Percentiles rank a stretch among this genome's conserved stretches.
phyloP scores from a whole-genome alignment of 495 filamentous ascomycete species.

The Neurospora discreta region DNA sequence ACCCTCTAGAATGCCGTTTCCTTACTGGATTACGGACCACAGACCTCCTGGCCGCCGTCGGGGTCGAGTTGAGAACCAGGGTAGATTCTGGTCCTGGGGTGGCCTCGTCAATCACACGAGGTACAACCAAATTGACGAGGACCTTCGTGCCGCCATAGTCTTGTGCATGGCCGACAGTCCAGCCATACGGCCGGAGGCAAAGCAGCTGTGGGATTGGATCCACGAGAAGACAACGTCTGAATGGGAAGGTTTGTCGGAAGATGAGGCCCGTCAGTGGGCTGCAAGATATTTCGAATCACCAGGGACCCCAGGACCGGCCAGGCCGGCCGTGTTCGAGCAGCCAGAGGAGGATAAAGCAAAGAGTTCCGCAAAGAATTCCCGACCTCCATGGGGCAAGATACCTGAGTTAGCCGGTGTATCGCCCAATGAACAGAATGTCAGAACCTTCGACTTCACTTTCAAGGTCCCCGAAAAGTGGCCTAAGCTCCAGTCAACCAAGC shows the following conservation, averaged over 20 bases:
- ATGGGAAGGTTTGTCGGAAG: background rate
- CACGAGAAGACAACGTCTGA: background rate
- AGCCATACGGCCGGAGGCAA: background rate
- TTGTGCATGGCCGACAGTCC: background rate
- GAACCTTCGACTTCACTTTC: background rate
- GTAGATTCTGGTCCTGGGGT: background rate
- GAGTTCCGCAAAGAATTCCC: background rate
- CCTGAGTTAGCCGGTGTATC: background rate
- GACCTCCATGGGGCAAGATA: background rate
- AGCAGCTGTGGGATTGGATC: background rate
- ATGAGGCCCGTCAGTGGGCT: background rate
- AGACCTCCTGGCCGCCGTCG: background rate
- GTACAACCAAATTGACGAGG: background rate
- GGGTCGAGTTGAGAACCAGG: background rate
- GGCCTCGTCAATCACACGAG: background rate
- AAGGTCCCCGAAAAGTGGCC: background rate
- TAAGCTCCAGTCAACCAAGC: background rate
- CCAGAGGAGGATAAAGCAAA: background rate
- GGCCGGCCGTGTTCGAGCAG: background rate
- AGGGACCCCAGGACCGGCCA: background rate
- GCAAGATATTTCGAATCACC: background rate
- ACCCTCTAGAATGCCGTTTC: background rate
- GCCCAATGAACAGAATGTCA: background rate
- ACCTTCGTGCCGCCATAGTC: background rate
- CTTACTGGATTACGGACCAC: background rate